Evolutionary conservation across 1,284 basidiomycete species (phyloP).

Genomic region (Tetrapyrgos nigripes): DNA sequence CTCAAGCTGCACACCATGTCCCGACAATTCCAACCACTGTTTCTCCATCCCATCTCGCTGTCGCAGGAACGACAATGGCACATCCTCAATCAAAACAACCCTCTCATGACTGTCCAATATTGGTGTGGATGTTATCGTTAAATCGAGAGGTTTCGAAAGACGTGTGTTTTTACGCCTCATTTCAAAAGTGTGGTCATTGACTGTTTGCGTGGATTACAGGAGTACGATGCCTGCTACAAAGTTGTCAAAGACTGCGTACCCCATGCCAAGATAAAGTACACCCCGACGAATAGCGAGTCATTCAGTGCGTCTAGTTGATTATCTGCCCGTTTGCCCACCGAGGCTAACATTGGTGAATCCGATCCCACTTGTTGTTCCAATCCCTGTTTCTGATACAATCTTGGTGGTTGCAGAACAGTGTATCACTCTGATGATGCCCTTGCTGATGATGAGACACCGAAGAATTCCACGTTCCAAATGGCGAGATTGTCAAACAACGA

Average conservation of each 20-base stretch:
- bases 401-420: conserved; percentile 56
- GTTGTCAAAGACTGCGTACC: conserved; percentile 62
- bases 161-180: conserved; percentile 42
- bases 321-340: neutral
- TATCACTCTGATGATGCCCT: conserved; percentile 74
- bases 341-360: too few relatives aligned
- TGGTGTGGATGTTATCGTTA: conserved; percentile 79
- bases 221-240: conserved; percentile 70
- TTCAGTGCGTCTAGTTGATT: conserved; percentile 58
- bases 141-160: conserved; percentile 73
- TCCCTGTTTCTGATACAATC: neutral
- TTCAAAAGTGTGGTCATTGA: conserved; percentile 7
- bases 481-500: conserved; percentile 63
- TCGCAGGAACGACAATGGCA: too few relatives aligned
- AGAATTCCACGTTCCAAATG: conserved; percentile 77
- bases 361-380: conserved; percentile 3
- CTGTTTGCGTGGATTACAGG: conserved; percentile 43
- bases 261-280: conserved; percentile 56
- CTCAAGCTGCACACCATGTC: too few relatives aligned
- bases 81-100: neutral
- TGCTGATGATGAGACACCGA: conserved; percentile 84
- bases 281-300: conserved; percentile 61
- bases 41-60: too few relatives aligned
- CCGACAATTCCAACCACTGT: too few relatives aligned
- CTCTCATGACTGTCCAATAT: conserved; percentile 61